These are phyloP conservation scores for Paraglomus brasilianum DNA, from an alignment of 192 early-diverging fungal genomes.

Conservation along the genomic window DNA sequence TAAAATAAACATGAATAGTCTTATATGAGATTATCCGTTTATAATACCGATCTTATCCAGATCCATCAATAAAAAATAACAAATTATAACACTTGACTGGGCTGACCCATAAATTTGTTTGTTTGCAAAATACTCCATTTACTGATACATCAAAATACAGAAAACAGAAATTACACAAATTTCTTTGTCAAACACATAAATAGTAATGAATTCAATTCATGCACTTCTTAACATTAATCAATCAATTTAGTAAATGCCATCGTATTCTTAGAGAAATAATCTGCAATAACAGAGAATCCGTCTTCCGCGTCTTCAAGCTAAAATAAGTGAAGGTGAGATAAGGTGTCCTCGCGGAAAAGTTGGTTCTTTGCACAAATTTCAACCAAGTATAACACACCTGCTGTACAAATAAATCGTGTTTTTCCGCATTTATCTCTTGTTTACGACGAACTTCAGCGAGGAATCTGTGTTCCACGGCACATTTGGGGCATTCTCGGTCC, in stretches of 20 bases:
- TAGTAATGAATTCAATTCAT: neutral
- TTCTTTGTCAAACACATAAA: neutral
- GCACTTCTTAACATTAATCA: slow-evolving; percentile 36
- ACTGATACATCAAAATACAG: no score
- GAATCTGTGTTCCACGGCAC: slow-evolving; percentile 79
- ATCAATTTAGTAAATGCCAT: slow-evolving; percentile 63
- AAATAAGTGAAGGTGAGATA: slow-evolving; percentile 17
- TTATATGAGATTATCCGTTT: no score
- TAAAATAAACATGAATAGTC: no score
- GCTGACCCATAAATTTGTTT: no score
- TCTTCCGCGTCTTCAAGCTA: slow-evolving; percentile 77
- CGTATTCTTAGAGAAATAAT: slow-evolving; percentile 89
- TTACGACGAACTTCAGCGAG: slow-evolving; percentile 74
- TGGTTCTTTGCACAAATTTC: neutral
- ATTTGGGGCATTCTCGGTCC: slow-evolving; percentile 72
- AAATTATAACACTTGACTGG: no score
- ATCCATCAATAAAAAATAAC: no score
- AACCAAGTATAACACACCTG: slow-evolving; percentile 50
- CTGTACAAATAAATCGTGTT: slow-evolving; percentile 79
- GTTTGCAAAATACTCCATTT: no score
- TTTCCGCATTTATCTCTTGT: slow-evolving; percentile 74
- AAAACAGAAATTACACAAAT: no score
- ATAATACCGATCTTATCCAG: no score
- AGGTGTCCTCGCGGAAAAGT: slow-evolving; percentile 10
- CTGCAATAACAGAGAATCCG: slow-evolving; percentile 84